These are phyloP conservation scores for Fragaria ananassa DNA, from an alignment of 306 rosid genomes.

Conservation along the genomic window DNA sequence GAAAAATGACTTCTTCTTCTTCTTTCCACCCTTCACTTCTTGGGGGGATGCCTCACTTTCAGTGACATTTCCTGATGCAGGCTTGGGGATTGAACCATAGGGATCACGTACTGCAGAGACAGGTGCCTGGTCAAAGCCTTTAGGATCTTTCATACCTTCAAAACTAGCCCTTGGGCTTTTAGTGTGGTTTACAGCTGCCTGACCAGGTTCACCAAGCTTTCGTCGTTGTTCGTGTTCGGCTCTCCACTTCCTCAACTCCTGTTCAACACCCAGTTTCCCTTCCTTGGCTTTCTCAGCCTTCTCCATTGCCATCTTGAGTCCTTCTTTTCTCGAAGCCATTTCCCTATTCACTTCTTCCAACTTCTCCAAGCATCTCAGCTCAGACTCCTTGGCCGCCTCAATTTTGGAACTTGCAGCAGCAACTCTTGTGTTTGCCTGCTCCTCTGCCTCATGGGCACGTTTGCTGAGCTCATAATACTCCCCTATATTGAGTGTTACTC, in stretches of 20 bases:
- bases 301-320: constrained; percentile 71
- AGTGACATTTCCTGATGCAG: constrained; percentile 21
- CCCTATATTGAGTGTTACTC: constrained; percentile 79
- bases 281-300: constrained; percentile 96
- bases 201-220: constrained; percentile 61
- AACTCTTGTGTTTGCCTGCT: constrained; percentile 74
- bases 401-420: constrained; percentile 70
- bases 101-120: constrained; percentile 27
- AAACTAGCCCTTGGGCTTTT: constrained; percentile 70
- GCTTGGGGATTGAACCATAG: constrained; percentile 50
- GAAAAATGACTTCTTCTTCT: constrained; percentile 69
- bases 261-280: constrained; percentile 95
- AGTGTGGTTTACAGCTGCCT: constrained; percentile 39
- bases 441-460: constrained; percentile 92
- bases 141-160: constrained; percentile 55
- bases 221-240: constrained; percentile 81
- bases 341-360: constrained; percentile 76
- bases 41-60: constrained; percentile 50
- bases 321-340: constrained; percentile 71
- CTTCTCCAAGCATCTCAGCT: constrained; percentile 66
- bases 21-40: constrained; percentile 59
- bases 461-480: constrained; percentile 96
- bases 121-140: constrained; percentile 27
- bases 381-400: constrained; percentile 76
- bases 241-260: constrained; percentile 93